phyloP scores from a whole-genome alignment of 108 stramenopile genomes.

The Craspedostauros australis region DNA sequence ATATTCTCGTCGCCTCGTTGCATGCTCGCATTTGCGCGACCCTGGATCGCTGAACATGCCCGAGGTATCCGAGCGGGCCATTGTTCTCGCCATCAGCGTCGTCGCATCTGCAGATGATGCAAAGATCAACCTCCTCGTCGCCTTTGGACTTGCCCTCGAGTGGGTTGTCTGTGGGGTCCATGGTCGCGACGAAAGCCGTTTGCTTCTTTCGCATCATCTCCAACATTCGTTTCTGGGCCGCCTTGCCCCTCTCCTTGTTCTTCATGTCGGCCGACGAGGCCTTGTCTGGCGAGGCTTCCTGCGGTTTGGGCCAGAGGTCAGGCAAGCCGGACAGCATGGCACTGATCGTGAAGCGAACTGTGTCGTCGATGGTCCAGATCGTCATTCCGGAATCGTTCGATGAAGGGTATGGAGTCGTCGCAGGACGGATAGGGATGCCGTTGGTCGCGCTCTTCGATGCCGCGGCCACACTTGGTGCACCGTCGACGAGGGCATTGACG shows the following conservation, averaged over 20 bases:
- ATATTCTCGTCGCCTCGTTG: constrained; percentile 35
- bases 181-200: constrained; percentile 65
- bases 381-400: constrained; percentile 17
- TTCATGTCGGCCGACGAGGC: constrained; percentile 33
- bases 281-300: constrained; percentile 22
- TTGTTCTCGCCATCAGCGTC: constrained; percentile 80
- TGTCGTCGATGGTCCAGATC: constrained; percentile 41
- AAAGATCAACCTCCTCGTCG: constrained; percentile 67
- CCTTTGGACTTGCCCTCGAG: constrained; percentile 22
- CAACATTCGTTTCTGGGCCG: constrained; percentile 69
- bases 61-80: constrained; percentile 84
- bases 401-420: too few relatives aligned
- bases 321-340: constrained; percentile 66
- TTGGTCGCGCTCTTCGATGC: constrained; percentile 66
- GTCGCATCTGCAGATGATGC: constrained; percentile 88
- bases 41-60: constrained; percentile 81
- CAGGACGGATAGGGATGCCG: constrained; percentile 51
- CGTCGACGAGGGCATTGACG: constrained; percentile 75
- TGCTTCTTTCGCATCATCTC: constrained; percentile 80
- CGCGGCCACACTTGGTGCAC: constrained; percentile 54
- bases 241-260: constrained; percentile 70
- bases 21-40: constrained; percentile 50
- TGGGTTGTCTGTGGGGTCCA: constrained; percentile 42
- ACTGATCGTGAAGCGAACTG: constrained; percentile 37
- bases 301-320: constrained; percentile 71